A percentile compares a stretch with the other conserved stretches of the same genome.
Conservation (phyloP, 1,284 basidiomycete species). For the Ustilago hordei region DNA sequence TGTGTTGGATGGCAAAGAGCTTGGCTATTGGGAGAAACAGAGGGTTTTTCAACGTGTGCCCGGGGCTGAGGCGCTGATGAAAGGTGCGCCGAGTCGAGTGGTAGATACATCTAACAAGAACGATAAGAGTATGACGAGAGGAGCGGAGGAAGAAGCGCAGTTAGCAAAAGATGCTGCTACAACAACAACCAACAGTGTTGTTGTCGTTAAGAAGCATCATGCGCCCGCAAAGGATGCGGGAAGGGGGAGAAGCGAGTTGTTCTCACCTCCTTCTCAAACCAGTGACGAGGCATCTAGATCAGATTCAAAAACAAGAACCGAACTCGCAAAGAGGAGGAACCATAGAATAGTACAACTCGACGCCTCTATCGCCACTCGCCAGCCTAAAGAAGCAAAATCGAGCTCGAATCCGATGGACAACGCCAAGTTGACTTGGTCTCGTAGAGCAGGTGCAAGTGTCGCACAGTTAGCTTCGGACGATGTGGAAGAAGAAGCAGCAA, state of each 20-base stretch:
- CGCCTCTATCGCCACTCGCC: slow-evolving; percentile 4
- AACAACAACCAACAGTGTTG: slow-evolving; percentile 15
- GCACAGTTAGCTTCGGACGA: slow-evolving; percentile 8
- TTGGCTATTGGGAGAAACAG: slow-evolving; percentile 82
- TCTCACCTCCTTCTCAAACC: background rate
- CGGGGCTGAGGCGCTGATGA: slow-evolving; percentile 6
- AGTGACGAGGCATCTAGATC: slow-evolving; percentile 13
- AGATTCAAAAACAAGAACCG: slow-evolving; percentile 2
- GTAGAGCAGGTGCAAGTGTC: slow-evolving; percentile 16
- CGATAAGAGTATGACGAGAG: background rate
- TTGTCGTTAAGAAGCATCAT: slow-evolving; percentile 34
- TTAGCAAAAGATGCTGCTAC: slow-evolving; percentile 30
- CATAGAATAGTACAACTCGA: slow-evolving; percentile 49
- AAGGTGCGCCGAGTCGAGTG: background rate
- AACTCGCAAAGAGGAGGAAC: slow-evolving; percentile 22
- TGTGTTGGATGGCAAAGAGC: slow-evolving; percentile 78
- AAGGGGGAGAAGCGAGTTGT: slow-evolving; percentile 19
- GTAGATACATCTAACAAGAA: background rate
- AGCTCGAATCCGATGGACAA: slow-evolving; percentile 2
- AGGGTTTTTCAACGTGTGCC: slow-evolving; percentile 69
- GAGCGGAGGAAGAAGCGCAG: slow-evolving; percentile 33
- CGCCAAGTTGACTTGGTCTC: slow-evolving; percentile 5
- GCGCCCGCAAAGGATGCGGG: slow-evolving; percentile 1
- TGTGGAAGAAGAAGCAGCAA: background rate
- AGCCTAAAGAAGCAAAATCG: background rate